Percentiles rank a stretch among this genome's conserved stretches.
These are phyloP conservation scores for Drechslerella stenobrocha DNA, from an alignment of 2,329 filamentous ascomycete species.

Conservation along the genomic window DNA sequence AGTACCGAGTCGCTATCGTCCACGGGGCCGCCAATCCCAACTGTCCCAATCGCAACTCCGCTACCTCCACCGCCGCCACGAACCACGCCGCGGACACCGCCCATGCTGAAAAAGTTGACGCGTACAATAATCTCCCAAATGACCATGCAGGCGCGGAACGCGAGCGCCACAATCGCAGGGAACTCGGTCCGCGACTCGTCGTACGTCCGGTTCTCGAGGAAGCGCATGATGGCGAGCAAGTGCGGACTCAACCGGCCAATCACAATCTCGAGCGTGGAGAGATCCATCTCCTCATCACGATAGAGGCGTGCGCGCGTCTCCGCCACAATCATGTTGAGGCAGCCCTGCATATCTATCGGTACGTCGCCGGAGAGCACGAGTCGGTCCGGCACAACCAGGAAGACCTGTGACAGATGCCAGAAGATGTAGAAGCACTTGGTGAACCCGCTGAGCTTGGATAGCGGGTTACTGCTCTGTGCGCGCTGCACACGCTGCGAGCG, in stretches of 20 bases:
- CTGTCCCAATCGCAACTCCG: background rate
- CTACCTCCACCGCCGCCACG: background rate
- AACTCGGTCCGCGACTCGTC: conserved; percentile 52
- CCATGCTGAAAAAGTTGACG: conserved; percentile 48
- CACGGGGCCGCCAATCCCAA: background rate
- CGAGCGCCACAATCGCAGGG: conserved; percentile 51
- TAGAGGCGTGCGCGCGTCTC: conserved; percentile 47
- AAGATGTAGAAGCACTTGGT: conserved; percentile 52
- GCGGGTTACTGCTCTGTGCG: conserved; percentile 25
- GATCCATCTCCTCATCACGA: conserved; percentile 41
- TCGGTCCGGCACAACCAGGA: conserved; percentile 51
- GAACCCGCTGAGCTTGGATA: conserved; percentile 50
- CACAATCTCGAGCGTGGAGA: conserved; percentile 26
- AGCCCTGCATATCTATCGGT: conserved; percentile 52
- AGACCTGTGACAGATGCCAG: conserved; percentile 52
- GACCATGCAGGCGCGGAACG: conserved; percentile 53
- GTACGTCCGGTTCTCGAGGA: conserved; percentile 48
- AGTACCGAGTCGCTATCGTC: conserved; percentile 23
- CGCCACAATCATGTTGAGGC: conserved; percentile 50
- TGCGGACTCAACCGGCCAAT: conserved; percentile 49
- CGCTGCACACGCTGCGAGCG: conserved; percentile 14
- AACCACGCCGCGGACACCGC: conserved; percentile 11
- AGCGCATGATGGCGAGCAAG: conserved; percentile 51
- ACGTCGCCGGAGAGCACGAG: conserved; percentile 51
- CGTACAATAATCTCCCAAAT: conserved; percentile 53